A percentile compares a stretch with the other conserved stretches of the same genome.
These are phyloP conservation scores for Boletus rufocinnamomeus DNA, from an alignment of 768 basidiomycete species.

Conservation along the genomic window DNA sequence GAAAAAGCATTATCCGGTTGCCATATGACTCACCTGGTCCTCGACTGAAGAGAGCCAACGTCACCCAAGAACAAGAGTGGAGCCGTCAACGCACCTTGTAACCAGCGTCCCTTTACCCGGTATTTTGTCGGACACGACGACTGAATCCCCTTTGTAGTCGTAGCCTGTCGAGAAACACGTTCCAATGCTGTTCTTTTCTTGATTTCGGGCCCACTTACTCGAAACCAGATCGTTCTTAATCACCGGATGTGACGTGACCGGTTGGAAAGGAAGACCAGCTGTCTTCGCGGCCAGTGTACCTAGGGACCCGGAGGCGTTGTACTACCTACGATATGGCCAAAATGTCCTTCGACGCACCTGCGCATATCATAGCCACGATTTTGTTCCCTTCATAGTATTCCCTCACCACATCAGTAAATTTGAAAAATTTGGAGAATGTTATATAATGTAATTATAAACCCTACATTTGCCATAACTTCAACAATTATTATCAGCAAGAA, in stretches of 20 bases:
- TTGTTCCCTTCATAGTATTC: slow-evolving; percentile 43
- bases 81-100: slow-evolving; percentile 57
- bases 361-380: slow-evolving; percentile 84
- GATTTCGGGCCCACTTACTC: slow-evolving; percentile 36
- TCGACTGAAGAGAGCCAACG: slow-evolving; percentile 46
- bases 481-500: too few species aligned
- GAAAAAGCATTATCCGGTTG: neutral
- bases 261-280: slow-evolving; percentile 59
- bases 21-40: slow-evolving; percentile 57
- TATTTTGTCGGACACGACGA: slow-evolving; percentile 56
- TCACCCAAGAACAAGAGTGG: slow-evolving; percentile 2
- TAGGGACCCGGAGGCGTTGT: slow-evolving; percentile 24
- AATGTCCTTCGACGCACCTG: slow-evolving; percentile 47
- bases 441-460: too few species aligned
- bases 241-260: slow-evolving; percentile 77
- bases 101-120: slow-evolving; percentile 53
- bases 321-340: neutral
- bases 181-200: neutral
- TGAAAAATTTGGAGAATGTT: too few species aligned
- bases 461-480: too few species aligned
- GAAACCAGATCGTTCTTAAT: slow-evolving; percentile 60
- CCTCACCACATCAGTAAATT: too few species aligned
- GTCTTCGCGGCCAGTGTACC: slow-evolving; percentile 72
- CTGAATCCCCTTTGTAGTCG: slow-evolving; percentile 71
- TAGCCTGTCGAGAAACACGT: slow-evolving; percentile 48